Evolutionary conservation across 106 monocot species (phyloP), one percentile per base, ranked within the genome.

Genomic region (Xerophyta viscosa): DNA sequence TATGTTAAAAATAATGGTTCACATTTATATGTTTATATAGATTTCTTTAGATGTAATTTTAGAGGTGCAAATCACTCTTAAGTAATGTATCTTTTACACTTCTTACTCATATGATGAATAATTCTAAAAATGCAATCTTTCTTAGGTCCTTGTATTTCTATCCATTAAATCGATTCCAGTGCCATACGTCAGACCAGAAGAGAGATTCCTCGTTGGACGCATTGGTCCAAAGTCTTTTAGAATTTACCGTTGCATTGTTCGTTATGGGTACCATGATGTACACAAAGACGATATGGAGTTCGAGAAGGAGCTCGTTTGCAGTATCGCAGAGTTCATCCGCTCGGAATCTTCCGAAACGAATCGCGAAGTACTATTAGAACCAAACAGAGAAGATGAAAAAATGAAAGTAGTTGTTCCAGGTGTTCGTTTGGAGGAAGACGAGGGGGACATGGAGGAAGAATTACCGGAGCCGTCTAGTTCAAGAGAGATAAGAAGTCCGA

Each of bases 201-300:
- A 98, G 31, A 45, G 96, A 24, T 98, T 90, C 63, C 78, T 98
- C 8, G 77, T 98, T 0, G 96, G 96, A 0, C 72, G 96, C 14
- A 76, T 98, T 14, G 96, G 96, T 41, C 89, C 96, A 0, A 89
- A 71, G 46, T 73, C 82, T 13, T 72, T 63, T 62, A 70, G 82
- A 17, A 45, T 98, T 5, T 98, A 98, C 58, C 58, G 96, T 37
- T 82, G 82, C 79, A 98, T 98, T 21, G 96, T 74, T 9, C 78
- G 96, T 11, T 86, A 98, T 2, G 96, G 96, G 12, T 98, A 98
- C 78, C 96, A 71, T 12, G 96, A 98, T 29, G 31, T 86, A 17
- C 96, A 89, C 71, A 79, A 86, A 46, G 96, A 98, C 27, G 96
- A 98, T 36, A 6, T 77, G 14, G 96, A 98, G 63, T 98, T 98